Evolutionary conservation across 805 yeast genomes (phyloP), one percentile per base, ranked within the genome.

Genomic region (Komagataella pseudopastoris): DNA sequence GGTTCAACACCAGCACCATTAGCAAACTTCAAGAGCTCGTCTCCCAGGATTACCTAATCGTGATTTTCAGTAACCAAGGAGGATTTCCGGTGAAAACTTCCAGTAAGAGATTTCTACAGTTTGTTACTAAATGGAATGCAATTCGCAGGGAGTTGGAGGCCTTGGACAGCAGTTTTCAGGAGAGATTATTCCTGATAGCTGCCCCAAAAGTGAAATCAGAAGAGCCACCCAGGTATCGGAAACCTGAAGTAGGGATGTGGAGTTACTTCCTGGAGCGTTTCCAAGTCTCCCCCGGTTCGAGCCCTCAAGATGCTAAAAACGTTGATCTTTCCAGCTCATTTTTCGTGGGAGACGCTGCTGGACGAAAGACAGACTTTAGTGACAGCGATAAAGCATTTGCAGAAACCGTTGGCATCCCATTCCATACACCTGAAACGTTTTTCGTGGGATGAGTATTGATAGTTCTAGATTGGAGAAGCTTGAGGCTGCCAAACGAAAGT

Each of bases 301-400:
- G 39, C 39, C 39, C 39, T 10, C 14, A 30, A 30, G 47, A 45
- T 6, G 47, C 47, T 7, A 58, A 63, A 14, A 52, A 53, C 6
- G 57, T 81, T 2, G 81, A 80, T 57, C 49, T 61, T 49, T 66
- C 61, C 0, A 56, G 64, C 7, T 77, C 87, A 50, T 71, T 81
- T 51, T 93, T 68, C 63, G 90, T 89, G n/a, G 99, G 99, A 5
- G 99, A 91, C 68, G 98, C 98, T 0, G 98, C 96, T 6, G 99
- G 98, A 0, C 71, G 98, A 51, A 59, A 62, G 1, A 64, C 60
- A 0, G 98, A 91, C 64, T 85, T 83, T 61, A 86, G 93, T 71
- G 89, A 86, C 58, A 77, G 85, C 49, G 99, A 91, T 63, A 64
- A 62, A 55, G 61, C 54, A 51, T 90, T 90, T 71, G 96, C 98